Conservation (phyloP, 768 basidiomycete genomes). For the Leucogyrophana mollusca region DNA sequence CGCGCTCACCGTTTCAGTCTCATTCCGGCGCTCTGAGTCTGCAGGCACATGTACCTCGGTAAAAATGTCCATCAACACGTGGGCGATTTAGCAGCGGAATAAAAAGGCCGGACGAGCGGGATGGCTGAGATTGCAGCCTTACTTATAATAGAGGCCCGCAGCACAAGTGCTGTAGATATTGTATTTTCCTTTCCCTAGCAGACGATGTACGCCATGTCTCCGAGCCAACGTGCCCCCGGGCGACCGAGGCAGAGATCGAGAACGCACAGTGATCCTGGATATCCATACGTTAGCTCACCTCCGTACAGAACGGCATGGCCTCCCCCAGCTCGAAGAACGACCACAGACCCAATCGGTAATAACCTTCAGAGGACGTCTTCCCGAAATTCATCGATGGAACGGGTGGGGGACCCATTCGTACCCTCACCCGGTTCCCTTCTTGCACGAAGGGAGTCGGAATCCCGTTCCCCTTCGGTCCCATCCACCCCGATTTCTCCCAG, state of each 20-base stretch:
- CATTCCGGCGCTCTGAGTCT: too few relatives aligned
- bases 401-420: conserved; percentile 9
- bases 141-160: too few relatives aligned
- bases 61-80: too few relatives aligned
- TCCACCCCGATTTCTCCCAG: conserved; percentile 16
- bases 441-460: conserved; percentile 4
- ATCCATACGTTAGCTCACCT: conserved; percentile 12
- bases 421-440: conserved; percentile 10
- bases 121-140: too few relatives aligned
- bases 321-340: conserved; percentile 19
- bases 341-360: conserved; percentile 12
- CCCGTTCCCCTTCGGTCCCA: conserved; percentile 7
- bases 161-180: too few relatives aligned
- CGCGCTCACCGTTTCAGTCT: too few relatives aligned
- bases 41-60: too few relatives aligned
- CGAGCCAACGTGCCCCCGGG: conserved; percentile 8
- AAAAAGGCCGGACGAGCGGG: too few relatives aligned
- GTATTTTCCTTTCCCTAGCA: too few relatives aligned
- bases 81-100: too few relatives aligned
- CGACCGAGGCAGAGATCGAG: conserved; percentile 13
- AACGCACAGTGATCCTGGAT: conserved; percentile 23
- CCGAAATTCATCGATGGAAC: conserved; percentile 22
- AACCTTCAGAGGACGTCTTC: conserved; percentile 10
- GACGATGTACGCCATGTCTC: not conserved
- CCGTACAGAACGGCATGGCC: conserved; percentile 25